A percentile compares a stretch with the other conserved stretches of the same genome.
Conservation (phyloP, 108 stramenopile genomes). For the Pelagomonas calceolata region DNA sequence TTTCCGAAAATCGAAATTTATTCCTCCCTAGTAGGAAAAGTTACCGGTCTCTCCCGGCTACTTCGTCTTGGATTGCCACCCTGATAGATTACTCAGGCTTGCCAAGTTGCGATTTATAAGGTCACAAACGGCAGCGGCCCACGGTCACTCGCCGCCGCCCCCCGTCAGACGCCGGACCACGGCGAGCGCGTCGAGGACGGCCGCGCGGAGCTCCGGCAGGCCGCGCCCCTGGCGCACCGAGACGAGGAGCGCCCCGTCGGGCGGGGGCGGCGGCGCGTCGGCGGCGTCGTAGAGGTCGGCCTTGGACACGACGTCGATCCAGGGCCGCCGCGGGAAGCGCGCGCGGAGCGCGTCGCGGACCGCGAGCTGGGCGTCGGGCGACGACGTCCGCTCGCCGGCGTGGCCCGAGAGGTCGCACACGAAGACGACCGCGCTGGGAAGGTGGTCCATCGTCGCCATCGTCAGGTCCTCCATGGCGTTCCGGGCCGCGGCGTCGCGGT, state of each 20-base stretch:
- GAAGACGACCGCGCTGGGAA: conserved; percentile 92
- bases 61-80: too few species aligned
- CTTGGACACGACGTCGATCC: conserved; percentile 93
- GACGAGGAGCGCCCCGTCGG: neutral
- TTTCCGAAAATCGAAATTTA: too few species aligned
- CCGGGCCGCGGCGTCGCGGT: conserved; percentile 54
- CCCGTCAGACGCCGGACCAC: too few species aligned
- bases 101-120: too few species aligned
- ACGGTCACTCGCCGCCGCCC: too few species aligned
- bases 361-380: conserved; percentile 68
- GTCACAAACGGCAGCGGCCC: too few species aligned
- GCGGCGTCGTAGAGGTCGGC: conserved; percentile 62
- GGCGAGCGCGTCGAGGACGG: too few species aligned
- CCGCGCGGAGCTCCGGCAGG: neutral
- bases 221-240: neutral
- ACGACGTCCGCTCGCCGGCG: conserved; percentile 75
- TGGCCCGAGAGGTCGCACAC: conserved; percentile 83
- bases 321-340: conserved; percentile 78
- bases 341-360: conserved; percentile 60
- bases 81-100: too few species aligned
- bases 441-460: conserved; percentile 80
- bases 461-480: conserved; percentile 96
- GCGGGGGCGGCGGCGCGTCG: conserved; percentile 23
- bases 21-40: too few species aligned
- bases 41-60: too few species aligned